Base-by-base conservation (phyloP, 345 rosid species). In the Euphorbia tirucalli region DNA sequence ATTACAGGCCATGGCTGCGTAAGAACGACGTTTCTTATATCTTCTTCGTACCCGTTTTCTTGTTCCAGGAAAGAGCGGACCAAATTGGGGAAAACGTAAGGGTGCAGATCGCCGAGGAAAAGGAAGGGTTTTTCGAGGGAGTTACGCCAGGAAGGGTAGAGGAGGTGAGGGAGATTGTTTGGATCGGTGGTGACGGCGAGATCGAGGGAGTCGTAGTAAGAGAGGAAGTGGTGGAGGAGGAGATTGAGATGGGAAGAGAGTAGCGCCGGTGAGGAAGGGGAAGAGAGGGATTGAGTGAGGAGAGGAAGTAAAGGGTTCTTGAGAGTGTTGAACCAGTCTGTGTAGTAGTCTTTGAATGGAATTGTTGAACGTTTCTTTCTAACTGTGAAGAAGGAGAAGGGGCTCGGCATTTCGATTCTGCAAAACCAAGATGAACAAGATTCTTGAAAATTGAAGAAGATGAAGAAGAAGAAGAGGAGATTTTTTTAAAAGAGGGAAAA, bases 61-160 rank as follows among this genome's bases (percentile, higher is more conserved):
- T 83, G 71, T 1, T 81, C 83, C 65, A 93, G 79, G 71, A 87
- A 85, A 0, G 93, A 89, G 0, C 97, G 85, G 67, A 93, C 75
- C 66, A 93, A 91, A 68, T 87, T 88, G 35, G 94, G 91, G 85
- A 91, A 85, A 68, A 86, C 80, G 8, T 89, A 89, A 31, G 98
- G 97, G 76, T 93, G 98, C 55, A 93, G 87, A 46, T 93, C 96
- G 30, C 97, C 97, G 68, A 93, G 88, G 77, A 89, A 91, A 63
- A 91, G 89, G 77, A 91, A 91, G 37, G 98, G 93, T 3, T 72
- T 80, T 69, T 89, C 96, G 46, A 91, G 84, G 3, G 89, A 68
- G 83, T 82, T 86, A 27, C 89, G 85, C 96, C 96, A 90, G 5
- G 93, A 81, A 1, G 96, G 93, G 85, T 68, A 84, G 76, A 93